Base-by-base conservation (phyloP, 2,329 filamentous ascomycete genomes). In the Microthyrium microscopicum region DNA sequence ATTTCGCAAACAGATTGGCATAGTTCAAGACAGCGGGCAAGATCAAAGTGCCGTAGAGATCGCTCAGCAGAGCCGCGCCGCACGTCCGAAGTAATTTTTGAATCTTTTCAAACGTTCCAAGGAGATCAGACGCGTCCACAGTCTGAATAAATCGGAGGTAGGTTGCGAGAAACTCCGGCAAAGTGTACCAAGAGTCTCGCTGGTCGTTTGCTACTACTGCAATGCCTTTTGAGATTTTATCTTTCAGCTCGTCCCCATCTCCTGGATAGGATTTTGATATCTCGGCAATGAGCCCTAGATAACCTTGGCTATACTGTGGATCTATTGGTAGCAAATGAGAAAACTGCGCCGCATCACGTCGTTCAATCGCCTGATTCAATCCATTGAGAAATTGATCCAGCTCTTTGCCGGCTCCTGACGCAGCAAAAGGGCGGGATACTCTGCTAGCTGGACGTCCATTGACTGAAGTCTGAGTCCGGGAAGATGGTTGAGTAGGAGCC, bases 81-180 rank as follows among this genome's bases (percentile, higher is more conserved):
- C 79, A 89, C 45, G 84, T 77, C 47, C 82, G 79, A 31, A 85
- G 67, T 19, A 93, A 57, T 1, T 68, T 69, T 41, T 73, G 81
- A 35, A 93, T 66, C 45, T 77, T 55, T 37, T 80, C 68, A 48
- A 92, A 83, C 4, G 84, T 77, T 35, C 70, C 67, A 19, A 87
- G 57, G 26, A 89, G 58, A 46, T 91, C 76, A 9, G 74, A 69
- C 31, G 79, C 73, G 45, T 91, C 67, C 20, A 87, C 74, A 46
- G 91, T 81, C 36, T 84, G 64, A 61, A 87, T 71, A 45, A 85
- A 92, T 28, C 68, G 61, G 41, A 93, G 63, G 47, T 91, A 94
- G 31, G 82, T 73, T 45, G 73, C 77, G 52, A 91, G 70, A 48
- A 93, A 91, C 3, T 72, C 67, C 31, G 77, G 62, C 50, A 93